phyloP scores from a whole-genome alignment of 495 filamentous ascomycete genomes.

The Tuber melanosporum region DNA sequence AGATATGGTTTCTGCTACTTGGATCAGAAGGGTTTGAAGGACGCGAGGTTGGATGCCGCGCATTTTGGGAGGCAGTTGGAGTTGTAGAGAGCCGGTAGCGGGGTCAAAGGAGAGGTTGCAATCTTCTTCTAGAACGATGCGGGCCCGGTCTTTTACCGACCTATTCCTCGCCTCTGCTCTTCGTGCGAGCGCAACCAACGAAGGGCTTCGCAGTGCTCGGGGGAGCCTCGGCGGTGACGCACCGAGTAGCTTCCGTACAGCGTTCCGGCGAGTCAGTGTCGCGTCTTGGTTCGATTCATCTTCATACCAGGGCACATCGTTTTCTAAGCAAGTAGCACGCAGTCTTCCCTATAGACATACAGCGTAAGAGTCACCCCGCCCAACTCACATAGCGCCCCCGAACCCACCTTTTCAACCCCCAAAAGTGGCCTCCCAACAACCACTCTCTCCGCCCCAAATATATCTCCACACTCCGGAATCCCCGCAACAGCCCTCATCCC shows the following conservation, averaged over 20 bases:
- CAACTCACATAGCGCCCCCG: background rate
- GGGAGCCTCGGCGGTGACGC: constrained; percentile 51
- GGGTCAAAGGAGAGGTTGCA: constrained; percentile 45
- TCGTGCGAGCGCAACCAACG: constrained; percentile 54
- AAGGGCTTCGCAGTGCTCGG: constrained; percentile 57
- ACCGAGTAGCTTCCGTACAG: constrained; percentile 61
- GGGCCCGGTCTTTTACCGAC: constrained; percentile 42
- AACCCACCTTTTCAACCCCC: constrained; percentile 57
- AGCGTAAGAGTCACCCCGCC: constrained; percentile 9
- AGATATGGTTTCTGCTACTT: constrained; percentile 47
- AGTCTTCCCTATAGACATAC: constrained; percentile 62
- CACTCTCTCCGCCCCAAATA: constrained; percentile 63
- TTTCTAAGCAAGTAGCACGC: constrained; percentile 62
- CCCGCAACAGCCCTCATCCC: constrained; percentile 59
- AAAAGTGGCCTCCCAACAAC: constrained; percentile 69
- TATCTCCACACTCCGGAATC: constrained; percentile 76
- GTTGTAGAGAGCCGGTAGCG: constrained; percentile 43
- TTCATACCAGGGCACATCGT: constrained; percentile 65
- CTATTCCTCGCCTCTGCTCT: constrained; percentile 43
- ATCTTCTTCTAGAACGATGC: constrained; percentile 43
- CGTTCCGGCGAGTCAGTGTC: constrained; percentile 71
- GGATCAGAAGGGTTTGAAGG: constrained; percentile 41
- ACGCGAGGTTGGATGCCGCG: background rate
- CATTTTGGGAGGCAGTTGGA: constrained; percentile 43
- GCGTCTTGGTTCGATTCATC: constrained; percentile 79